These are phyloP conservation scores for Porcisia deanei DNA, from an alignment of 208 protist genomes.

Conservation along the genomic window DNA sequence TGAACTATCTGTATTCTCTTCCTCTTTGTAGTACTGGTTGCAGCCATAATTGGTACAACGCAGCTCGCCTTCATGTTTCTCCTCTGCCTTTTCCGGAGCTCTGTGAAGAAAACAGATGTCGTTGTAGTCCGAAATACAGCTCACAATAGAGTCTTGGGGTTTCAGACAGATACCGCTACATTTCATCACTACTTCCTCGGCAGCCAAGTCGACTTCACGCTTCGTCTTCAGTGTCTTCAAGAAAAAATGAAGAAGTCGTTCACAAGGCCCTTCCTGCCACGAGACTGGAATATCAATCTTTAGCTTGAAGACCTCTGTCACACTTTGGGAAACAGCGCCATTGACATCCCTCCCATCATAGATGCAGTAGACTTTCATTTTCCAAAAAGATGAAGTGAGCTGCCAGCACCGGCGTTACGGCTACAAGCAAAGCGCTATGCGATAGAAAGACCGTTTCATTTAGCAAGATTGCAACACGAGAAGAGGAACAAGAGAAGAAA, in stretches of 20 bases:
- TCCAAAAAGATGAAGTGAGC: background rate
- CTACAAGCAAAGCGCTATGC: background rate
- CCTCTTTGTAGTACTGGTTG: constrained; percentile 61
- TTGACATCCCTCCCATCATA: constrained; percentile 64
- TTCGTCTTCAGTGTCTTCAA: constrained; percentile 46
- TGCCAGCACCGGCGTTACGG: background rate
- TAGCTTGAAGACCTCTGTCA: constrained; percentile 54
- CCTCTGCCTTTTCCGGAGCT: constrained; percentile 8
- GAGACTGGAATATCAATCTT: constrained; percentile 45
- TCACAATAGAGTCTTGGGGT: constrained; percentile 37
- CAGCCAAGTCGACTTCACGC: constrained; percentile 24
- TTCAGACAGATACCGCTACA: constrained; percentile 57
- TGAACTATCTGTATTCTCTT: constrained; percentile 66
- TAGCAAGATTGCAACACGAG: no score
- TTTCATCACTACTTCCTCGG: constrained; percentile 49
- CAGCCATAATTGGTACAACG: constrained; percentile 86
- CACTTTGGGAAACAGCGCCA: constrained; percentile 27
- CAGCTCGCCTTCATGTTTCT: constrained; percentile 39
- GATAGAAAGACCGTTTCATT: background rate
- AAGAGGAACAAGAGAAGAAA: no score
- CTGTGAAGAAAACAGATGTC: constrained; percentile 70
- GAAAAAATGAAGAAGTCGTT: constrained; percentile 37
- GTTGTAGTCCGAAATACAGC: constrained; percentile 73
- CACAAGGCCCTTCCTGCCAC: constrained; percentile 38
- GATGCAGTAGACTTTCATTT: constrained; percentile 79